Conservation (phyloP, 2,329 filamentous ascomycete species). For the Rutstroemia sydowiana region DNA sequence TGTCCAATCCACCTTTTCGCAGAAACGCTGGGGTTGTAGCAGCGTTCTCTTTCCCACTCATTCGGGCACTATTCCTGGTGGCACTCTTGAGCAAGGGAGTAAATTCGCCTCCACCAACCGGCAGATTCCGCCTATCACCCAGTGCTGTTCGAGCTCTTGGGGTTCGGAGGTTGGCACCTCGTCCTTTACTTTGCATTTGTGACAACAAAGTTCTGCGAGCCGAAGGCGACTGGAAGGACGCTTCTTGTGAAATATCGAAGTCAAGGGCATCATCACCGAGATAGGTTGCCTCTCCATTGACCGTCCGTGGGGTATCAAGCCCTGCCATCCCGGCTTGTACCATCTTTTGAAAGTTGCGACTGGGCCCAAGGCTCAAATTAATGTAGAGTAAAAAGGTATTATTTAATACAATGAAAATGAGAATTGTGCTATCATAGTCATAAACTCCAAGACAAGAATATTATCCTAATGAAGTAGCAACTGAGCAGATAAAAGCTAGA, state of each 20-base stretch:
- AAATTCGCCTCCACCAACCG: conserved; percentile 67
- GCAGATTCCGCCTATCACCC: conserved; percentile 64
- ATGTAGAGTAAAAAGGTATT: conserved; percentile 13
- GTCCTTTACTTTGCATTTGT: conserved; percentile 60
- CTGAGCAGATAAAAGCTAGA: conserved; percentile 4
- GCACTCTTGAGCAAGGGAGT: conserved; percentile 84
- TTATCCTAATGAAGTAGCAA: background rate
- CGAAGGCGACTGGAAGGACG: conserved; percentile 75
- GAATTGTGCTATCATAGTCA: conserved; percentile 21
- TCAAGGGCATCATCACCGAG: conserved; percentile 58
- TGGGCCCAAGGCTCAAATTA: conserved; percentile 17
- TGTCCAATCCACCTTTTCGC: conserved; percentile 49
- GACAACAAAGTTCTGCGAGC: conserved; percentile 68
- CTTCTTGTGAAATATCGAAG: conserved; percentile 79
- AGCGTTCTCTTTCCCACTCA: conserved; percentile 54
- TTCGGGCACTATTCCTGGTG: conserved; percentile 64
- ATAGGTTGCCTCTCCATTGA: conserved; percentile 77
- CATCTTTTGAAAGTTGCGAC: conserved; percentile 41
- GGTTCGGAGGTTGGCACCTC: conserved; percentile 56
- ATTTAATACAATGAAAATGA: conserved; percentile 19
- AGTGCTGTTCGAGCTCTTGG: conserved; percentile 65
- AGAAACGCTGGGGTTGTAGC: conserved; percentile 63
- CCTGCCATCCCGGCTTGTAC: conserved; percentile 54
- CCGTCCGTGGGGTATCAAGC: conserved; percentile 82
- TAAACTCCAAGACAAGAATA: conserved; percentile 26